These are phyloP conservation scores for Strobilomyces confusus DNA, from an alignment of 768 basidiomycete genomes.

Conservation along the genomic window DNA sequence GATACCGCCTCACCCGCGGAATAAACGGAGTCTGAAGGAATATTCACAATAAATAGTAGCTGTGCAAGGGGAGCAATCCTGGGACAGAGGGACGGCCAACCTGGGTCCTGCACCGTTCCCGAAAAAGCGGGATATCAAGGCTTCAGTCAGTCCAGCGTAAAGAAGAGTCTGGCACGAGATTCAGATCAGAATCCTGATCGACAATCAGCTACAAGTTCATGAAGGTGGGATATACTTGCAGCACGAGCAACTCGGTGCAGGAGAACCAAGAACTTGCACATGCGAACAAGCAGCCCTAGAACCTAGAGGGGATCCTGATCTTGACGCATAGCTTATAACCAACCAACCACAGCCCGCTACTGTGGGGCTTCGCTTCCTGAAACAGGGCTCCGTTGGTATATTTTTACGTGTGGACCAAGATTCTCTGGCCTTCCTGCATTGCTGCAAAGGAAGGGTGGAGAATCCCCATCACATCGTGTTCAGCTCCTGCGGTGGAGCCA, in stretches of 20 bases:
- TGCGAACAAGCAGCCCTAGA: background rate
- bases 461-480: slow-evolving; percentile 18
- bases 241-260: too few relatives aligned
- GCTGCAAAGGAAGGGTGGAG: slow-evolving; percentile 25
- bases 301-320: background rate
- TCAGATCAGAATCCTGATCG: background rate
- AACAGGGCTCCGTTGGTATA: background rate
- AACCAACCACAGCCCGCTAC: background rate
- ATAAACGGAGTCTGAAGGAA: background rate
- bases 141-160: too few relatives aligned
- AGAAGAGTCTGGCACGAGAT: background rate
- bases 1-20: slow-evolving; percentile 10
- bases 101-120: background rate
- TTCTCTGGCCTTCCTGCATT: slow-evolving; percentile 18
- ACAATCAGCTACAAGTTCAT: background rate
- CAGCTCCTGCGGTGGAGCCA: slow-evolving; percentile 17
- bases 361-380: background rate
- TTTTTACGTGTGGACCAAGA: slow-evolving; percentile 19
- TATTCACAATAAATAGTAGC: background rate
- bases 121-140: background rate
- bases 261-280: background rate
- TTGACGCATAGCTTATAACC: background rate
- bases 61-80: background rate
- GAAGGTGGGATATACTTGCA: background rate
- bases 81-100: background rate